Evolutionary conservation across 768 basidiomycete species (phyloP), one percentile per base, ranked within the genome.

Genomic region (Mycena sanguinolenta): DNA sequence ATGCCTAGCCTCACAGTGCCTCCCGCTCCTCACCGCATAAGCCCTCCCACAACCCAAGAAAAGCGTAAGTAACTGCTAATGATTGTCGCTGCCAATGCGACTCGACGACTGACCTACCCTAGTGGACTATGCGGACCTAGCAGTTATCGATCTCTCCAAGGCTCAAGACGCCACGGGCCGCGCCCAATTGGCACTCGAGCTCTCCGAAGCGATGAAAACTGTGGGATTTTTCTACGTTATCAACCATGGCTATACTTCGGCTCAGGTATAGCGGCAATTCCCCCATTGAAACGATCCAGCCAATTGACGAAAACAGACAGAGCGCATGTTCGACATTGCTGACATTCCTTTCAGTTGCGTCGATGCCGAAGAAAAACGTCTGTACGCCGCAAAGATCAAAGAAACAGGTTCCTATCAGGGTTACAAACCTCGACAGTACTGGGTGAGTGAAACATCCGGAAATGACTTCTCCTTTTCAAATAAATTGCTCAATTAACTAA

Each of bases 371-470:
- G 86, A 88, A 76, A 87, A 86, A 73, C 70, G 80, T 60, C 66
- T 69, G 23, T 84, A 85, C 66, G n/a, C n/a, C n/a, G n/a, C n/a
- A n/a, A n/a, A n/a, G n/a, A n/a, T n/a, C n/a, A n/a, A n/a, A n/a
- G n/a, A n/a, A n/a, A 75, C 74, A 1, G 83, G 80, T 0, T 82
- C 84, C 4, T 88, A 83, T 72, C 84, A 86, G 69, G 88, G 88
- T 2, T 90, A 89, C 72, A 90, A 90, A 72, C 79, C 79, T 9
- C 80, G 85, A 8, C 80, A 84, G 54, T 86, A 86, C 66, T 89
- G 84, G 85, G 87, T 87, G 38, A 2, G 57, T 2, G 25, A 4
- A 0, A 30, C 34, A 7, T 16, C n/a, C 32, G 14, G 2, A 7
- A 38, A 23, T 36, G 3, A 25, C 14, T 34, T 36, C 2, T 25